Conservation (phyloP, 1,284 basidiomycete species). For the Ustilago shanxiensis region DNA sequence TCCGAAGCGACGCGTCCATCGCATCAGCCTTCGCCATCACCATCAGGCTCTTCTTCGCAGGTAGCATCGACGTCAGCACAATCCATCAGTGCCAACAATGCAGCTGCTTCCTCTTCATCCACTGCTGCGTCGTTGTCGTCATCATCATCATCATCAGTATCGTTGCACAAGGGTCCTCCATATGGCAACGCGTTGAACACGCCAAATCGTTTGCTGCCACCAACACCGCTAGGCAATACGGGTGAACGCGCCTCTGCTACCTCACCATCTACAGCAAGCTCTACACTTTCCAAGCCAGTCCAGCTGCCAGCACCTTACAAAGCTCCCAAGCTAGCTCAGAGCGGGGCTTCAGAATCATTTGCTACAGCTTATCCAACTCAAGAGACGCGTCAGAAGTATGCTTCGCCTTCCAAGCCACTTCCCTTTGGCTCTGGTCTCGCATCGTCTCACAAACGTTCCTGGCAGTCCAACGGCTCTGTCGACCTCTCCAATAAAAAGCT, state of each 20-base stretch:
- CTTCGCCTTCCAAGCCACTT: conserved; percentile 46
- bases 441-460: conserved; percentile 38
- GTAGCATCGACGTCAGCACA: conserved; percentile 1
- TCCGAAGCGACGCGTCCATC: conserved; percentile 30
- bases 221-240: conserved; percentile 34
- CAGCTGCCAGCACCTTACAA: conserved; percentile 45
- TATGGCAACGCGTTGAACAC: conserved; percentile 22
- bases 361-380: conserved; percentile 51
- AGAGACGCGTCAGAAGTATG: conserved; percentile 56
- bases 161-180: conserved; percentile 17
- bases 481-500: conserved; percentile 44
- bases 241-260: conserved; percentile 15
- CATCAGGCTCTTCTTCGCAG: conserved; percentile 4
- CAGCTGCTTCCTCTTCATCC: neutral
- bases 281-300: conserved; percentile 19
- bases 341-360: conserved; percentile 45
- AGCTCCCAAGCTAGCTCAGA: conserved; percentile 30
- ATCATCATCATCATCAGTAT: too few species aligned
- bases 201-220: conserved; percentile 34
- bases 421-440: conserved; percentile 14
- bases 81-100: neutral
- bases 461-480: conserved; percentile 27
- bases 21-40: conserved; percentile 21
- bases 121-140: conserved; percentile 3
- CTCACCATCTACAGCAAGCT: conserved; percentile 6